Base-by-base conservation (phyloP, 2,329 filamentous ascomycete species). In the Clonostachys rosea region DNA sequence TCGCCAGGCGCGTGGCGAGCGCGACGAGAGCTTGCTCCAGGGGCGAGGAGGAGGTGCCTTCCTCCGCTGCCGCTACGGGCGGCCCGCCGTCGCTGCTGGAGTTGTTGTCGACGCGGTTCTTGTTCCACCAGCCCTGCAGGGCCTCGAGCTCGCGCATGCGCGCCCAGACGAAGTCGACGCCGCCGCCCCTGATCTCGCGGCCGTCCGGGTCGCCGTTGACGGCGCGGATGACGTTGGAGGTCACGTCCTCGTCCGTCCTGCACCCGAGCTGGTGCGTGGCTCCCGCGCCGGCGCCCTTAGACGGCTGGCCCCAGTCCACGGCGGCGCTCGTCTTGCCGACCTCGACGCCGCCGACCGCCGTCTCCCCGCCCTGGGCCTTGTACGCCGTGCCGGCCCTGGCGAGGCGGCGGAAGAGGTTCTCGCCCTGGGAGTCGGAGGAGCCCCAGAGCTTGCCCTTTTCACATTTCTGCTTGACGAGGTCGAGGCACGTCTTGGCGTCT, bases 381-480 rank as follows among this genome's bases (percentile, higher is more conserved):
- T 85, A 85, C 12, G 74, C 69, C 12, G 77, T 79, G 42, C 82
- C 82, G 14, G 82, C 73, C 41, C 84, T 76, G 5, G 77, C 79
- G 5, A 99, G 76, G 10, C 92, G 83, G 55, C 86, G 87, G 73
- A 97, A 99, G 44, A 99, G 83, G 55, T 90, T 92, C 68, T 99
- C 94, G 39, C 84, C 85, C 42, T 84, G 84, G 3, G 83, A 78
- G 40, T 95, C 90, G 44, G 82, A 82, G 0, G 86, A 86, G 35
- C 90, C 94, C 89, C 91, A 99, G 20, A 75, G 68, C 53, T 87
- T 88, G 39, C 94, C 94, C 67, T 89, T 94, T 64, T 97, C 91
- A 64, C 92, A 96, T 65, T 99, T 99, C 61, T 92, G 86, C 66
- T 94, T 95, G 43, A 97, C 83, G 2, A 99, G 84, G 58, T 97